These are phyloP conservation scores for Colletotrichum eremochloae DNA, from an alignment of 2,329 filamentous ascomycete species.

Conservation along the genomic window DNA sequence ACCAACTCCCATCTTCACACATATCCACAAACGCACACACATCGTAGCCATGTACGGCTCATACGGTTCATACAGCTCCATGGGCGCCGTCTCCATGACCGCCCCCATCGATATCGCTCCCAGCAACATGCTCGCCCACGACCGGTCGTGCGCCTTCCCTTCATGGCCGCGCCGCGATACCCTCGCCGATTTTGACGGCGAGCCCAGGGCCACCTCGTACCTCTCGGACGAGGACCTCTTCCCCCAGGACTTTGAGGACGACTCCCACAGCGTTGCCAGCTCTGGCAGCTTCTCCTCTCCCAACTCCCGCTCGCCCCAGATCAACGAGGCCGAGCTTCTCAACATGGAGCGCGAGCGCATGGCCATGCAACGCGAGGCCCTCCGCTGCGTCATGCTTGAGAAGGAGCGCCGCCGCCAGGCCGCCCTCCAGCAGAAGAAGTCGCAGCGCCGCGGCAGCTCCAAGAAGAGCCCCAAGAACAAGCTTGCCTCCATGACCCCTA, in stretches of 20 bases:
- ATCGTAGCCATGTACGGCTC: constrained; percentile 62
- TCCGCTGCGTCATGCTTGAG: constrained; percentile 64
- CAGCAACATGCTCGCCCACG: constrained; percentile 56
- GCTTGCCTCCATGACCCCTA: constrained; percentile 65
- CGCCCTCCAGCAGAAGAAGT: constrained; percentile 49
- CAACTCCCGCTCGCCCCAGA: constrained; percentile 54
- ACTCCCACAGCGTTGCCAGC: constrained; percentile 61
- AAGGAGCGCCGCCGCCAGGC: constrained; percentile 67
- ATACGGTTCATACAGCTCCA: constrained; percentile 65
- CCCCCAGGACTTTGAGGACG: constrained; percentile 65
- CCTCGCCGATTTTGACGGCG: constrained; percentile 58
- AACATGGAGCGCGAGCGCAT: constrained; percentile 65
- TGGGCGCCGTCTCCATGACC: constrained; percentile 55
- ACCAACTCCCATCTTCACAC: constrained; percentile 20
- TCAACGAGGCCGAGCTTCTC: constrained; percentile 63
- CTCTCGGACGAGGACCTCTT: constrained; percentile 76
- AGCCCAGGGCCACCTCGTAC: constrained; percentile 64
- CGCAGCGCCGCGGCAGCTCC: constrained; percentile 53
- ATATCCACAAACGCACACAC: constrained; percentile 43
- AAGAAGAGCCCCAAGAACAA: constrained; percentile 67
- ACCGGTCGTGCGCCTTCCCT: constrained; percentile 67
- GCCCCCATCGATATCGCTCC: constrained; percentile 62
- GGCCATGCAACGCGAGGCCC: constrained; percentile 65
- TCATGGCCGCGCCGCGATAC: constrained; percentile 70
- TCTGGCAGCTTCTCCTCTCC: constrained; percentile 60